Percentiles rank a stretch among this genome's conserved stretches.
Evolutionary conservation across 148 eudicot genomes (phyloP).

Genomic region (Chenopodium quinoa): DNA sequence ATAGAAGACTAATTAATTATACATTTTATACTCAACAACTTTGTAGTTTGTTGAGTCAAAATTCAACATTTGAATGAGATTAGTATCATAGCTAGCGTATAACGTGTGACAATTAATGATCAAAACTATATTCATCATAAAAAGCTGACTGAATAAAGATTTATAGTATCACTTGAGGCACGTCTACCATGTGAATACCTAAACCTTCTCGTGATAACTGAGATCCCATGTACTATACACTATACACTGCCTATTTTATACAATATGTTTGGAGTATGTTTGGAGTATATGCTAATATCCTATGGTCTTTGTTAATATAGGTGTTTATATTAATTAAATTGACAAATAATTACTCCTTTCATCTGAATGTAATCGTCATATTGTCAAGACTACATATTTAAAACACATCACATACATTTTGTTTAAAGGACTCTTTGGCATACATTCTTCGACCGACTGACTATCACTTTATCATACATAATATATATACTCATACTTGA

Average conservation of each 20-base stretch:
- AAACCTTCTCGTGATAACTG: neutral
- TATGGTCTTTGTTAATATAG: too few species aligned
- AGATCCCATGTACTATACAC: neutral
- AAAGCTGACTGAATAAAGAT: neutral
- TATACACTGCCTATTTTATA: too few species aligned
- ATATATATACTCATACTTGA: too few species aligned
- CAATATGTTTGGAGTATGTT: neutral
- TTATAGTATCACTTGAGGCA: neutral
- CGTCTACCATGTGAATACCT: constrained; percentile 3
- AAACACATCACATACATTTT: too few species aligned
- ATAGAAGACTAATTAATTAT: neutral
- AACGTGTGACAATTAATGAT: constrained; percentile 8
- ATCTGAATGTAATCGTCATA: too few species aligned
- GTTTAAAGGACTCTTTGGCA: too few species aligned
- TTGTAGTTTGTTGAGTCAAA: neutral
- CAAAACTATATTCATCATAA: neutral
- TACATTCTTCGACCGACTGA: too few species aligned
- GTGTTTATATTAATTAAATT: too few species aligned
- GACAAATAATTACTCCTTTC: too few species aligned
- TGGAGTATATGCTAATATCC: too few species aligned
- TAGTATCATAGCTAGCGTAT: neutral
- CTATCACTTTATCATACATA: too few species aligned
- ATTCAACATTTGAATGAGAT: neutral
- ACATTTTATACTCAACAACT: neutral
- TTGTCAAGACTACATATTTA: too few species aligned